phyloP scores from a whole-genome alignment of 1,139 yeast genomes.

The Saccharomyces hybrid region DNA sequence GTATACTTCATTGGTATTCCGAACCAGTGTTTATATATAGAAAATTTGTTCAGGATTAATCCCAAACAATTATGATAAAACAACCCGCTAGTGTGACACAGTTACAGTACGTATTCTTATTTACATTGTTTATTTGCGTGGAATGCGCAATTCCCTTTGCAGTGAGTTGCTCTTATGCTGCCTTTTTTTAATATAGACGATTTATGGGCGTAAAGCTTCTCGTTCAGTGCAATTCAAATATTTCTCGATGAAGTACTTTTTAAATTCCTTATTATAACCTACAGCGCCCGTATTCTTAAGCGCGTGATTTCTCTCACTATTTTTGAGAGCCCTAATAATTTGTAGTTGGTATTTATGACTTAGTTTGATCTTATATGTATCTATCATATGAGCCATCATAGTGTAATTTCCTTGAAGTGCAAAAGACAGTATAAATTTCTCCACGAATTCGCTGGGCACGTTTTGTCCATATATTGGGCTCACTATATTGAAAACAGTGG shows the following conservation, averaged over 20 bases:
- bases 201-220: neutral
- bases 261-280: neutral
- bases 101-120: neutral
- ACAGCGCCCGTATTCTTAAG: neutral
- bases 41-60: neutral
- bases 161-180: neutral
- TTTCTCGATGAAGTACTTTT: neutral
- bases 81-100: neutral
- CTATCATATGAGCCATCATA: slow-evolving; percentile 6
- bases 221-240: neutral
- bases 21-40: too few species aligned
- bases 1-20: too few species aligned
- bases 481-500: neutral
- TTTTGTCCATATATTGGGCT: neutral
- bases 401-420: slow-evolving; percentile 1
- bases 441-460: neutral
- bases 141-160: neutral
- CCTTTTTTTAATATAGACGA: neutral
- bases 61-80: neutral
- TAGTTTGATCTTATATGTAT: neutral
- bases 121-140: neutral
- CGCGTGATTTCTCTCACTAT: neutral
- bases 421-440: neutral
- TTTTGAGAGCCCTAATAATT: neutral
- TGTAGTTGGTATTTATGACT: neutral